Base-by-base conservation (phyloP, 345 rosid species). In the Moricandia moricandioides region DNA sequence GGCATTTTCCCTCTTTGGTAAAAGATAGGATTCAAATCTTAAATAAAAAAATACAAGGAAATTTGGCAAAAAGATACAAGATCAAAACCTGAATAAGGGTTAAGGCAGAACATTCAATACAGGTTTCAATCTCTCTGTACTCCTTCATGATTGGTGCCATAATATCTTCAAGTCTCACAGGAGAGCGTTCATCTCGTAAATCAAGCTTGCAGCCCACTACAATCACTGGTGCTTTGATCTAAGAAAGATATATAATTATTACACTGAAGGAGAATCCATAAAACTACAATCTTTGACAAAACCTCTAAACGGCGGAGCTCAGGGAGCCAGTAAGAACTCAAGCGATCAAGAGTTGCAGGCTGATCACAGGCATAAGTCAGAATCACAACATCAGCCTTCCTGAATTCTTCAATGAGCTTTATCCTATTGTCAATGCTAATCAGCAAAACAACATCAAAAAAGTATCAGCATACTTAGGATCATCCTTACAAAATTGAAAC, bases 191-290 rank as follows among this genome's bases (percentile, higher is more conserved):
- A 54, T 87, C 87, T 7, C 92, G 82, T 76, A 91, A 84, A 84
- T 91, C 97, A 59, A 88, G 85, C 81, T 91, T 91, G 81, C 97
- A 91, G n/a, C 97, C 97, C 56, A 84, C 97, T 75, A 88, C 88
- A 79, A 91, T 85, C 9, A 91, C 84, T 9, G 97, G 95, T 18
- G 75, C 92, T 82, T 85, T 89, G 73, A 89, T 68, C 95, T 91
- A 64, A 45, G 21, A 43, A 21, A 21, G 24, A 21, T 21, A 21
- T 2, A 21, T 21, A 21, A 21, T 21, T 21, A 21, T 21, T 21
- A 21, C 1, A 21, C 24, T 21, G 24, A 21, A 43, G 39, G 64
- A 64, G 63, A 61, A 27, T 1, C 13, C 17, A 21, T 17, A 10
- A 43, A 13, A 33, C 8, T 0, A 66, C 0, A 33, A 59, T 1